Evolutionary conservation across 495 filamentous ascomycete species (phyloP), one percentile per base, ranked within the genome.

Genomic region (Penicillium angulare): DNA sequence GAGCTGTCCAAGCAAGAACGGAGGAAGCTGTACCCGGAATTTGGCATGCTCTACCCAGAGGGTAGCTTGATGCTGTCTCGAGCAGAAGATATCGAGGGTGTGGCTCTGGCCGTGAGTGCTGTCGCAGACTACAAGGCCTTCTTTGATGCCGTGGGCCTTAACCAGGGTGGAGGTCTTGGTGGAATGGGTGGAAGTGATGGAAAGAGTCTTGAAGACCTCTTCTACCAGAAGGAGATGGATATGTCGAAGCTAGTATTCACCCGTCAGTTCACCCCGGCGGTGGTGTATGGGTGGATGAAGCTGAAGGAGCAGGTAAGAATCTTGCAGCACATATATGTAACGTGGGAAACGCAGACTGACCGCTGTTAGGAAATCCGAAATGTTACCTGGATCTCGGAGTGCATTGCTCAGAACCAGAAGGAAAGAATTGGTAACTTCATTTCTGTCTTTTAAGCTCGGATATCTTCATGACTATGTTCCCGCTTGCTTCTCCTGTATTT

Each of bases 221-320:
- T 99, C 72, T 99, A 99, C 67, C 90, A 96, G 69, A 96, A 93
- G 75, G 93, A 99, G 74, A 97, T 97, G 95, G 91, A 97, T 69
- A 86, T 97, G 58, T 88, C 87, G 23, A 99, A 97, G 80, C 67
- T 84, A 38, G 88, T 91, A 3, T 99, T 99, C 66, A 99, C 93
- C 16, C 80, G 89, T 59, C 95, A 99, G 68, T 99, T 99, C 66
- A 95, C 92, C 17, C 90, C 87, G 56, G 88, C 89, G 43, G 87
- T 97, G 59, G 89, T 97, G 15, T 99, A 97, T 66, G 90, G 90
- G 7, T 99, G 95, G 95, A 89, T 99, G 43, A 97, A 96, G 76
- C 69, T 99, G 59, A 84, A 90, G 68, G 93, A 99, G 68, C 93
- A 98, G 85, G 92, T 97, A 75, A 70, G 85, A 64, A 29, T 7